A percentile compares a stretch with the other conserved stretches of the same genome.
phyloP scores from a whole-genome alignment of 1,284 basidiomycete species.

The Gymnopus androsaceus region DNA sequence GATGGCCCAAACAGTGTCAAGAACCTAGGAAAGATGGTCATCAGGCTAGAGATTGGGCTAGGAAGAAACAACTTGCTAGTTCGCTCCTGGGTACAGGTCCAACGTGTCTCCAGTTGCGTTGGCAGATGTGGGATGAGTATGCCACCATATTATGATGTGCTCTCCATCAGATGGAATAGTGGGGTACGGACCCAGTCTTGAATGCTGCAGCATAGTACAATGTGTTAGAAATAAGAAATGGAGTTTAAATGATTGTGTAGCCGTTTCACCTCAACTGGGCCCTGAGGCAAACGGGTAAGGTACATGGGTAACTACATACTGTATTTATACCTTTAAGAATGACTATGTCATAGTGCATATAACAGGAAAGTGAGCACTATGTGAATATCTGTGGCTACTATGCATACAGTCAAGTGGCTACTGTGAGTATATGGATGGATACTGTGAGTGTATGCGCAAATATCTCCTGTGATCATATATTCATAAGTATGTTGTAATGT shows the following conservation, averaged over 20 bases:
- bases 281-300: no score
- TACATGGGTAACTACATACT: no score
- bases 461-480: no score
- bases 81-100: conserved; percentile 17
- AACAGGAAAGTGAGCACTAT: no score
- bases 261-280: no score
- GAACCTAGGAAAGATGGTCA: neutral
- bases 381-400: no score
- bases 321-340: no score
- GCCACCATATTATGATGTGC: conserved; percentile 27
- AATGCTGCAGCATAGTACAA: conserved; percentile 25
- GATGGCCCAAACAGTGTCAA: conserved; percentile 11
- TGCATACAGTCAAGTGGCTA: no score
- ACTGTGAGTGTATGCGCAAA: no score
- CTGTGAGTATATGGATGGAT: no score
- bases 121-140: conserved; percentile 26
- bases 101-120: conserved; percentile 21
- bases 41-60: neutral
- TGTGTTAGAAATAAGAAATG: conserved; percentile 20
- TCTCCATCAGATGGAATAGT: conserved; percentile 16
- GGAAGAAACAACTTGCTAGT: conserved; percentile 16
- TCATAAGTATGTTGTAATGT: no score
- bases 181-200: conserved; percentile 29
- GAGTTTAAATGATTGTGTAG: neutral
- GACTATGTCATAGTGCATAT: no score